A percentile compares a stretch with the other conserved stretches of the same genome.
phyloP scores from a whole-genome alignment of 2,329 filamentous ascomycete species.

The Akanthomyces dipterigenus region DNA sequence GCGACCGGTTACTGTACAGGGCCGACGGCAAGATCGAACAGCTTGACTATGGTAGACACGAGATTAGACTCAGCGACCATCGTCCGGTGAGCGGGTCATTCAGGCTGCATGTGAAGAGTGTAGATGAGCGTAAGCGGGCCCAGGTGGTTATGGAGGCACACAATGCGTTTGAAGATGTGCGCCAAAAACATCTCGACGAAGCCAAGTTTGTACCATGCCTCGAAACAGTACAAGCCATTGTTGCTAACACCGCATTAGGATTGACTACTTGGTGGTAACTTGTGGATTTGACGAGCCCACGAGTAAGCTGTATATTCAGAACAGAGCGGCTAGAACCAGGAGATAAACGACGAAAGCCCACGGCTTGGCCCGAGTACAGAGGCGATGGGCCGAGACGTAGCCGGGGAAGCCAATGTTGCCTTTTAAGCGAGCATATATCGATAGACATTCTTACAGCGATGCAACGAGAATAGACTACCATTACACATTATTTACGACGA shows the following conservation, averaged over 20 bases:
- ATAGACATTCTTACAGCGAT: not conserved
- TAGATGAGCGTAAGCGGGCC: conserved; percentile 60
- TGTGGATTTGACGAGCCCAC: conserved; percentile 50
- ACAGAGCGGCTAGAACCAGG: conserved; percentile 26
- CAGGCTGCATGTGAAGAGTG: conserved; percentile 75
- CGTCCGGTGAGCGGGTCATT: conserved; percentile 85
- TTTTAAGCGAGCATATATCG: not conserved
- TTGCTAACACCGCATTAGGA: conserved; percentile 25
- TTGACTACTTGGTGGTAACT: conserved; percentile 43
- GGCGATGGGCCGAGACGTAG: not conserved
- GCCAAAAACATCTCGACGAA: conserved; percentile 58
- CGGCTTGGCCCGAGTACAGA: not conserved
- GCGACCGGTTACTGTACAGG: conserved; percentile 84
- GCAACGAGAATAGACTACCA: not conserved
- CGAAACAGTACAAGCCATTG: not conserved
- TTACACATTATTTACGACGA: not conserved
- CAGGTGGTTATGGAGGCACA: conserved; percentile 66
- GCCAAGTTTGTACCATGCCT: conserved; percentile 59
- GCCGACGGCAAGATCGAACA: conserved; percentile 78
- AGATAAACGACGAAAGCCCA: not conserved
- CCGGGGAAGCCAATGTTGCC: not conserved
- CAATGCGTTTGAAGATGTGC: conserved; percentile 66
- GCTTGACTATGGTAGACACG: conserved; percentile 80
- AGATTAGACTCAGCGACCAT: conserved; percentile 87
- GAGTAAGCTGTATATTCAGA: conserved; percentile 39